These are phyloP conservation scores for Linnemannia exigua DNA, from an alignment of 192 early-diverging fungal species.

Conservation along the genomic window DNA sequence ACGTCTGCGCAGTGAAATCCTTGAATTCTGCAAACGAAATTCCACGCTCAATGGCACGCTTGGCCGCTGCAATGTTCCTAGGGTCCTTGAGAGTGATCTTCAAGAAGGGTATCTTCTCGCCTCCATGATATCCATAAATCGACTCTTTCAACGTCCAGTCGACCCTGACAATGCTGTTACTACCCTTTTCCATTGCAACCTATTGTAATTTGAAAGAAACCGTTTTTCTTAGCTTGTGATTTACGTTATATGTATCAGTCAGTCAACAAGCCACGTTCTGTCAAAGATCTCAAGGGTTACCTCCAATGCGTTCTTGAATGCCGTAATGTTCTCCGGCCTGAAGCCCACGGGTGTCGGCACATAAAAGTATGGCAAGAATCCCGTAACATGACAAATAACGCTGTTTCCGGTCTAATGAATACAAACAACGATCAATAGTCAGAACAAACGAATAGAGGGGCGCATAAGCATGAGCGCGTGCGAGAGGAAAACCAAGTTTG, in stretches of 20 bases:
- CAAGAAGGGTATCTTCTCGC: constrained; percentile 83
- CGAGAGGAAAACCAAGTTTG: background rate
- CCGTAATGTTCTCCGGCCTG: constrained; percentile 68
- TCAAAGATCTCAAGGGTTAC: constrained; percentile 52
- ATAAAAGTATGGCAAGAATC: constrained; percentile 96
- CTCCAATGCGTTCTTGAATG: constrained; percentile 65
- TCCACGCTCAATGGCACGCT: constrained; percentile 44
- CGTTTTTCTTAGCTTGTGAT: background rate
- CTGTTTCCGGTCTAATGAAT: constrained; percentile 80
- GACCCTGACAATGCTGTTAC: constrained; percentile 66
- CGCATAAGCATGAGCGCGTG: background rate
- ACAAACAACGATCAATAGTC: background rate
- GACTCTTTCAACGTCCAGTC: constrained; percentile 84
- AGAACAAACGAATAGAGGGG: background rate
- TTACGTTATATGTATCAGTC: too few species aligned
- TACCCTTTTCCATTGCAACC: constrained; percentile 46
- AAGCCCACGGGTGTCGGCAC: constrained; percentile 90
- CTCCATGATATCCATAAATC: constrained; percentile 91
- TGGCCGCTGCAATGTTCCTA: constrained; percentile 36
- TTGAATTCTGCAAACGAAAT: constrained; percentile 45
- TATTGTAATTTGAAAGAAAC: constrained; percentile 53
- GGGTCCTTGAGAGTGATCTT: constrained; percentile 79
- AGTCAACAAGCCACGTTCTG: too few species aligned
- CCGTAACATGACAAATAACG: constrained; percentile 91
- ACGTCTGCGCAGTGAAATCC: constrained; percentile 64